These are phyloP conservation scores for Pythium aristosporum DNA, from an alignment of 352 stramenopile genomes.

Conservation along the genomic window DNA sequence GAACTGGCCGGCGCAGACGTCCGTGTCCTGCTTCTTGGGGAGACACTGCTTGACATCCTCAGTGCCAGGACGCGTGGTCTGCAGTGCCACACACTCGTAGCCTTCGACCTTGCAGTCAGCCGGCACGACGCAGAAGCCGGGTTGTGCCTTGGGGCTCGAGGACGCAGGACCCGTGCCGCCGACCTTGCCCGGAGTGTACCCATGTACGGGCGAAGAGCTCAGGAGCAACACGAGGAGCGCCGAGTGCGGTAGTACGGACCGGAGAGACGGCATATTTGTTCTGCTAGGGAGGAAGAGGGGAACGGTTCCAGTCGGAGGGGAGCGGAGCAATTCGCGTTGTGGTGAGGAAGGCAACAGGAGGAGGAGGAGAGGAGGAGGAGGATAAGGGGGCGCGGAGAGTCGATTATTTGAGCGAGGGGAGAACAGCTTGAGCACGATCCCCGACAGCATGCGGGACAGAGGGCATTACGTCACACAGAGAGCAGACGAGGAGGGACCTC, in stretches of 20 bases:
- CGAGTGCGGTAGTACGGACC: not conserved
- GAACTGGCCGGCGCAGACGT: slow-evolving; percentile 66
- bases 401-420: not conserved
- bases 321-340: slow-evolving; percentile 15
- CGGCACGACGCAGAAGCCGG: slow-evolving; percentile 27
- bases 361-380: not conserved
- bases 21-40: slow-evolving; percentile 52
- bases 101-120: slow-evolving; percentile 55
- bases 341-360: not conserved
- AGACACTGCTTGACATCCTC: slow-evolving; percentile 74
- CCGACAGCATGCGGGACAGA: no score
- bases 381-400: not conserved
- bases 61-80: slow-evolving; percentile 59
- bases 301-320: slow-evolving; percentile 10
- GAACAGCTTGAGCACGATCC: not conserved
- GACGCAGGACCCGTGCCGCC: not conserved
- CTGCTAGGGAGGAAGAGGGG: not conserved
- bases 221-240: slow-evolving; percentile 2
- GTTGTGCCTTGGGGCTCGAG: slow-evolving; percentile 25
- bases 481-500: slow-evolving; percentile 1
- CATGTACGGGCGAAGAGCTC: not conserved
- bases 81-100: slow-evolving; percentile 69
- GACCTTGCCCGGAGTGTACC: slow-evolving; percentile 22
- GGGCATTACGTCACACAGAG: not conserved
- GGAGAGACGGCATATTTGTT: not conserved